Evolutionary conservation across 768 basidiomycete genomes (phyloP), one percentile per base, ranked within the genome.

Genomic region (Kwoniella europaea): DNA sequence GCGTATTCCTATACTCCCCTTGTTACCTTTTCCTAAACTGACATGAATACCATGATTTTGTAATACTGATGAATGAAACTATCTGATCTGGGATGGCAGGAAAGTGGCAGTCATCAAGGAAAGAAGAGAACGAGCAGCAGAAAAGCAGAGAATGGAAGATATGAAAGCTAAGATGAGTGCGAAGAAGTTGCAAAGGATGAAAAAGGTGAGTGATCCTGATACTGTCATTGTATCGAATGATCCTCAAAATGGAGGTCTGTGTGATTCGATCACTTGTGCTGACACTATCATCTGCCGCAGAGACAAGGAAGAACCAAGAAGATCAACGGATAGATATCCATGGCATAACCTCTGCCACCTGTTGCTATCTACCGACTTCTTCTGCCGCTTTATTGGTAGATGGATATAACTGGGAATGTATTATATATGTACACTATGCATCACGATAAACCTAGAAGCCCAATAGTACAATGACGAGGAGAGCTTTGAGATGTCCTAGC

Each of bases 171-270:
- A 76, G 71, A 82, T 83, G 82, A 76, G 75, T 5, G 81, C 81
- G 12, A 83, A 82, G 76, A 82, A 81, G 69, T 63, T 79, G 24
- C 81, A 82, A 74, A 64, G 82, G 67, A 77, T 83, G 81, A 79
- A 78, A 67, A 83, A 82, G 79, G 81, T 80, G 71, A 54, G 79
- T 66, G 50, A 50, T 41, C 6, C 13, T 44, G 42, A 5, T 29
- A 41, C 22, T 50, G 10, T 41, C 5, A n/a, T 5, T 53, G 9
- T 18, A 42, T n/a, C 54, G 13, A 55, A 27, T 24, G 24, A 24
- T 24, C 24, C 24, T 24, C 24, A 2, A 24, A 2, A 24, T 24
- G 24, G 24, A 24, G 24, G 24, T 24, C 24, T 24, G 24, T 24
- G 1, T 2, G 1, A 2, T 1, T 24, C 24, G 24, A 24, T 41